Conservation (phyloP, 1,139 yeast genomes). For the Nakaseomyces kungkrabaensis region DNA sequence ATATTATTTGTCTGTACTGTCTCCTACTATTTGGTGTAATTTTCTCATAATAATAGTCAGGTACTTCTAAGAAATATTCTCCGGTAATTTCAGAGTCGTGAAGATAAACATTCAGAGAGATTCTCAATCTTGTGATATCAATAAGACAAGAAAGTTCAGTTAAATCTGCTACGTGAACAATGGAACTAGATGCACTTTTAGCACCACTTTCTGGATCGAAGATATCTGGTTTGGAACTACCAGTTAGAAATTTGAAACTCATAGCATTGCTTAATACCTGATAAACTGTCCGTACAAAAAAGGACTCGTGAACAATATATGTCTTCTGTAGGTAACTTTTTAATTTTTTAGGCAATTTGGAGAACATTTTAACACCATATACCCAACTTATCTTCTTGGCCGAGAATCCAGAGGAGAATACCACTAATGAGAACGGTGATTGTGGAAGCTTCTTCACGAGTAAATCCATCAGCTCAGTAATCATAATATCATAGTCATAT, state of each 20-base stretch:
- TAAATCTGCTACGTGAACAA: constrained; percentile 33
- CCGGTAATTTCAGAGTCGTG: constrained; percentile 38
- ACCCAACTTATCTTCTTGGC: constrained; percentile 53
- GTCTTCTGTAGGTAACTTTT: constrained; percentile 50
- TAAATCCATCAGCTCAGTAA: constrained; percentile 32
- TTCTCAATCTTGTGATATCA: constrained; percentile 68
- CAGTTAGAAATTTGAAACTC: constrained; percentile 35
- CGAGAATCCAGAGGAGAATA: constrained; percentile 70
- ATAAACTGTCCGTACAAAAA: constrained; percentile 76
- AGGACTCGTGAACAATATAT: constrained; percentile 82
- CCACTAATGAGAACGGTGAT: constrained; percentile 51
- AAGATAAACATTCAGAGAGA: constrained; percentile 63
- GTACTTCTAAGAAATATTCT: constrained; percentile 28
- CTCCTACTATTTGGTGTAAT: constrained; percentile 26
- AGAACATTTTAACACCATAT: constrained; percentile 69
- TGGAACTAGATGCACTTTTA: constrained; percentile 4
- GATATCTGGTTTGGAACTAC: constrained; percentile 7
- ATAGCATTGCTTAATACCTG: constrained; percentile 60
- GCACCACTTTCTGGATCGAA: constrained; percentile 8
- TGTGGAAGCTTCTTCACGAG: constrained; percentile 38
- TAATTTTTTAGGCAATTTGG: constrained; percentile 51
- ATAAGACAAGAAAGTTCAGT: constrained; percentile 53
- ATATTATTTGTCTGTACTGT: constrained; percentile 31
- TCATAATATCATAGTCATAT: constrained; percentile 33
- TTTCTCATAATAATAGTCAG: constrained; percentile 25